Evolutionary conservation across 2,329 filamentous ascomycete species (phyloP), one percentile per base, ranked within the genome.

Genomic region (Cladosporium sp.): DNA sequence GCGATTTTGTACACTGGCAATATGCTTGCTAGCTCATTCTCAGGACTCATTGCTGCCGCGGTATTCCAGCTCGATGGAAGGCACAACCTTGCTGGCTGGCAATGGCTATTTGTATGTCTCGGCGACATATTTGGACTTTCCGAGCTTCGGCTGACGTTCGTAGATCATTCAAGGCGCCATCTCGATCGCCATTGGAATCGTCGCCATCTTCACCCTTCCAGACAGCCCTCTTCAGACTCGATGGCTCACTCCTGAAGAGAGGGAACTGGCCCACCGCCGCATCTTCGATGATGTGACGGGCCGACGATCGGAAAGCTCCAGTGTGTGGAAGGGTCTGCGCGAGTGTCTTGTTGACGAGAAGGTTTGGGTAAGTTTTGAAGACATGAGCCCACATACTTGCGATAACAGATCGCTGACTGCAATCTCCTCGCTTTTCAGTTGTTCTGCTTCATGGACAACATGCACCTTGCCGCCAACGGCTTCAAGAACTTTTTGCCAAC

Each of bases 131-230:
- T 21, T 21, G 18, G 21, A 12, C 2, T 34, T 21, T 4, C 28
- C 6, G 28, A 21, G 30, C 30, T 21, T 34, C 6, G 5, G 21
- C 28, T 34, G n/a, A 55, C 18, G 1, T 34, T 32, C 32, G 4
- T 28, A 79, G 47, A 64, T 64, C 14, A 54, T 64, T 4, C 61
- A 64, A 64, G 61, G 61, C 21, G 61, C 49, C 10, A 32, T 57
- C 61, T 92, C 89, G 1, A 80, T 92, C 32, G 80, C 80, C 11
- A 81, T 92, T 36, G 88, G 89, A 15, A 74, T 87, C 6, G 71
- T 75, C 0, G 82, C 87, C 1, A 84, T 83, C 73, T 87, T 86
- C 71, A 78, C 91, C 30, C 79, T 92, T 15, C 89, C 89, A 0
- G 86, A 92, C 73, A 90, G 90, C 69, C 90, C 90, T 36, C 32